Conservation (phyloP, 2,329 filamentous ascomycete species). For the Botryotinia calthae region DNA sequence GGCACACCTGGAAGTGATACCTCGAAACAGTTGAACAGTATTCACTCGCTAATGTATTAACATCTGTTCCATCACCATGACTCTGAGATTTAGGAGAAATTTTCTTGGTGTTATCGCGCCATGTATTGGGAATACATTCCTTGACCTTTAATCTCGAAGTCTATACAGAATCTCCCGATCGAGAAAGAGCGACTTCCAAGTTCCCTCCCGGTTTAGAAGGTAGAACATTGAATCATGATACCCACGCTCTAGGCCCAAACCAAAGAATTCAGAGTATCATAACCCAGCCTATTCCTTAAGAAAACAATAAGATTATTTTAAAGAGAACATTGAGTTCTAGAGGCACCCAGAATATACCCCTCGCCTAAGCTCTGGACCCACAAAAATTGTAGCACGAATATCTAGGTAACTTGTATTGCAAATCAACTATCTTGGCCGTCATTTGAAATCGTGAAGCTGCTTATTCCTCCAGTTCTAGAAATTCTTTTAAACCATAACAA, state of each 20-base stretch:
- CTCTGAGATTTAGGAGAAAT: accelerated
- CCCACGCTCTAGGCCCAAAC: accelerated
- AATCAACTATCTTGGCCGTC: not conserved
- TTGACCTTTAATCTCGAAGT: not conserved
- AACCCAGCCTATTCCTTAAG: not conserved
- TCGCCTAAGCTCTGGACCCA: not conserved
- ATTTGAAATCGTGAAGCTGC: not conserved
- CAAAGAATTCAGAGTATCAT: not conserved
- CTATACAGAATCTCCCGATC: not conserved
- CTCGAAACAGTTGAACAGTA: not conserved
- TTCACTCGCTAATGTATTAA: not conserved
- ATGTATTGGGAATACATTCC: not conserved
- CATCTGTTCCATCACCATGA: not conserved
- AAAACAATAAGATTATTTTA: not conserved
- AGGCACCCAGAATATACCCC: not conserved
- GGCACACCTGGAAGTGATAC: not conserved
- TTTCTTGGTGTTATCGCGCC: not conserved
- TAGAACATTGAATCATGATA: not conserved
- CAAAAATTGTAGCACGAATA: too few species aligned
- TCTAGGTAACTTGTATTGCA: not conserved
- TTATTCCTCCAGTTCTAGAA: accelerated
- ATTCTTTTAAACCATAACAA: not conserved
- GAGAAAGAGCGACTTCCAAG: accelerated
- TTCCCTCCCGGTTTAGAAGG: too few species aligned
- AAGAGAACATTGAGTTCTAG: not conserved